These are phyloP conservation scores for Vitis rotundifolia DNA, from an alignment of 164 flowering plant species.

Conservation along the genomic window DNA sequence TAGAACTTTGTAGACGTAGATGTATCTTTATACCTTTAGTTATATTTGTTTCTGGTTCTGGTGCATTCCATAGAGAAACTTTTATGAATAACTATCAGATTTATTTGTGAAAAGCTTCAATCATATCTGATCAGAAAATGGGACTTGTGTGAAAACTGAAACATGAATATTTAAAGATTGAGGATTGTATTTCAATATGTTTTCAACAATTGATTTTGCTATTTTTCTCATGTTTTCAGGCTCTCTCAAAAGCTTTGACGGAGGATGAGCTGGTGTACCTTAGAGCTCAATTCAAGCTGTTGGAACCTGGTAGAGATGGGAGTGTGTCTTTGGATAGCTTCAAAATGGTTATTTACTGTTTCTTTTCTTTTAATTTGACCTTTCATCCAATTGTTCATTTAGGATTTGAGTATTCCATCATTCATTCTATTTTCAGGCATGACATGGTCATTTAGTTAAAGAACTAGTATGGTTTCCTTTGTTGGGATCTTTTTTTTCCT, in stretches of 20 bases:
- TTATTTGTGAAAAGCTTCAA: no score
- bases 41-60: no score
- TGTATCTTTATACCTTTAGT: no score
- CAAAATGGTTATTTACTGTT: conserved; percentile 41
- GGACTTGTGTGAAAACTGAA: no score
- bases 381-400: background rate
- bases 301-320: conserved; percentile 73
- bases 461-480: background rate
- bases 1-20: no score
- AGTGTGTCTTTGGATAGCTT: conserved; percentile 64
- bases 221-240: conserved; percentile 42
- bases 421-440: background rate
- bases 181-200: no score
- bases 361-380: background rate
- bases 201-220: background rate
- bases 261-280: conserved; percentile 76
- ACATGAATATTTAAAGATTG: no score
- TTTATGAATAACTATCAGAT: no score
- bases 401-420: background rate
- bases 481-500: background rate
- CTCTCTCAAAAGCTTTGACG: conserved; percentile 84
- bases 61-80: no score
- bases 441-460: background rate
- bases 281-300: conserved; percentile 58
- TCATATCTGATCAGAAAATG: no score